Percentiles rank a stretch among this genome's conserved stretches.
Conservation (phyloP, 2,329 filamentous ascomycete species). For the Fusarium continuum region DNA sequence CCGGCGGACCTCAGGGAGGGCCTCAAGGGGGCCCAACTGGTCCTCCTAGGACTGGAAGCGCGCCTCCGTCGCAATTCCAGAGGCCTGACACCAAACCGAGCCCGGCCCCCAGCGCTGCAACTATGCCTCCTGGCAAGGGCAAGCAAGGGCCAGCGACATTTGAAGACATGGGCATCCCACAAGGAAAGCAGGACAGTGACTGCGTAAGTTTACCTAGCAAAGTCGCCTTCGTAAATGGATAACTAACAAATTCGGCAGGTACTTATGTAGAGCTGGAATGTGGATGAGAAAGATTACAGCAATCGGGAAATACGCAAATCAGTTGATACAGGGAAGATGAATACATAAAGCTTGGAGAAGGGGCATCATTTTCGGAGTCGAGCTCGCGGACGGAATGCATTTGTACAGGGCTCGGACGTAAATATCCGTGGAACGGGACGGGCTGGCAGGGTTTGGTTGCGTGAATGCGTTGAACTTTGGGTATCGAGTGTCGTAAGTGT, state of each 20-base stretch:
- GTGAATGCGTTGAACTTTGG: conserved; percentile 18
- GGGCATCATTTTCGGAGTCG: conserved; percentile 33
- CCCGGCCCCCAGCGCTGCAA: conserved; percentile 46
- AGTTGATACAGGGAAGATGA: conserved; percentile 5
- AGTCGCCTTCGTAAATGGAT: not conserved
- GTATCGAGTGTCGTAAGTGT: conserved; percentile 30
- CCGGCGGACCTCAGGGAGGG: conserved; percentile 27
- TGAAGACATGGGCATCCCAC: conserved; percentile 96
- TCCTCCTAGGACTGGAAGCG: conserved; percentile 50
- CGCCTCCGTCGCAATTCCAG: conserved; percentile 48
- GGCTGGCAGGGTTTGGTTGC: conserved; percentile 8
- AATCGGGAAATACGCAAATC: not conserved
- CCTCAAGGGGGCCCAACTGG: conserved; percentile 26
- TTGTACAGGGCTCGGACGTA: conserved; percentile 23
- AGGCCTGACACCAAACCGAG: conserved; percentile 44
- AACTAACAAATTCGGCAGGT: conserved; percentile 31
- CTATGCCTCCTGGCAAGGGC: conserved; percentile 52
- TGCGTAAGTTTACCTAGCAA: conserved; percentile 71
- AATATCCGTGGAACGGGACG: conserved; percentile 15
- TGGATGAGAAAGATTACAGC: not conserved
- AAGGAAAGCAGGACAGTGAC: conserved; percentile 83
- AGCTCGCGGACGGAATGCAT: conserved; percentile 30
- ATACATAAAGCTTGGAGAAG: conserved; percentile 22
- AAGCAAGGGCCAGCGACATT: conserved; percentile 91
- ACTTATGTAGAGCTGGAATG: conserved; percentile 37